Evolutionary conservation across 495 filamentous ascomycete genomes (phyloP).

Genomic region (Aspergillus taichungensis): DNA sequence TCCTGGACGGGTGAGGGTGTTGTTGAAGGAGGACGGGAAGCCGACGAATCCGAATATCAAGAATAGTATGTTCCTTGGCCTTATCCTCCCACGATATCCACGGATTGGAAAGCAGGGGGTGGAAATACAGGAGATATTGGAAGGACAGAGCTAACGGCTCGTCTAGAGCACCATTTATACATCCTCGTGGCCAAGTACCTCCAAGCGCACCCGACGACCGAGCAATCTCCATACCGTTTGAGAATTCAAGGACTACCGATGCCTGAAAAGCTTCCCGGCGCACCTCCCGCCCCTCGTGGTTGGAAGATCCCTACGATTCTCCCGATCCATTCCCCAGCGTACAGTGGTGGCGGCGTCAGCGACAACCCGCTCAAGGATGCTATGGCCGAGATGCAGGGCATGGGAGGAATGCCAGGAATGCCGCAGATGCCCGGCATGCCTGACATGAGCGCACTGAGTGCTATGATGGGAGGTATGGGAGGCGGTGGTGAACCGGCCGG

Average conservation of each 20-base stretch:
- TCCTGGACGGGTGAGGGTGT: constrained; percentile 77
- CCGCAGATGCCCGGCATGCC: constrained; percentile 37
- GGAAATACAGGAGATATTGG: neutral
- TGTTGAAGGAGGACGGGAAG: constrained; percentile 52
- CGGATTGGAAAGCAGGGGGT: neutral
- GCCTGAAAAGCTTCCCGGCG: constrained; percentile 53
- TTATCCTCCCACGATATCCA: constrained; percentile 4
- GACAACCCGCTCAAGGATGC: constrained; percentile 97
- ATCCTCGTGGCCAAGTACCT: constrained; percentile 67
- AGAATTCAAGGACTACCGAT: constrained; percentile 58
- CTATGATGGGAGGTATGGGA: constrained; percentile 22
- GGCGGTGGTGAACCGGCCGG: constrained; percentile 23
- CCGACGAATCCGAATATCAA: constrained; percentile 48
- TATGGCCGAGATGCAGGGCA: constrained; percentile 82
- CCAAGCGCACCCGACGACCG: constrained; percentile 62
- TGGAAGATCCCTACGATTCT: constrained; percentile 85
- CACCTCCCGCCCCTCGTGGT: constrained; percentile 72
- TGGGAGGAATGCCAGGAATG: constrained; percentile 45
- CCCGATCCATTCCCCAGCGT: constrained; percentile 76
- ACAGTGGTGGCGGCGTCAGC: constrained; percentile 89
- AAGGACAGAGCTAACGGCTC: neutral
- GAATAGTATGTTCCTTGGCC: constrained; percentile 56
- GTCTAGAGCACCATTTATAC: constrained; percentile 76
- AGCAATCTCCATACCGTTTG: constrained; percentile 57
- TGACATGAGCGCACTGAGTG: constrained; percentile 28